A percentile compares a stretch with the other conserved stretches of the same genome.
Evolutionary conservation across 768 basidiomycete genomes (phyloP).

Genomic region (Collybia nuda): DNA sequence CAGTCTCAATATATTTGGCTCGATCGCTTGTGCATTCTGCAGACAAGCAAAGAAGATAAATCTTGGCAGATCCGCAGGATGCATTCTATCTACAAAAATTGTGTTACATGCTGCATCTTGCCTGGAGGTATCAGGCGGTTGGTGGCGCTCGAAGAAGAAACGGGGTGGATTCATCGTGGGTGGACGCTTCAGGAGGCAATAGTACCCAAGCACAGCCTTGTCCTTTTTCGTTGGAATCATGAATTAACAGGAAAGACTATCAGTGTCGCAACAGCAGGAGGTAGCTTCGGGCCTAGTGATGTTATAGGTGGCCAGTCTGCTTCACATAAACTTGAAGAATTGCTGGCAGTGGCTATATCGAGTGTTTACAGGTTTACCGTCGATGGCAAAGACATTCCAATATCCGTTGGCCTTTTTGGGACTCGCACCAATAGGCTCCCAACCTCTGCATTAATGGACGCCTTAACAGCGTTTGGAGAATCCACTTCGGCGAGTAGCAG

Average conservation of each 20-base stretch:
- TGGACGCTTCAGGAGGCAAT: constrained; percentile 2
- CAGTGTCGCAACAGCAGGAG: too few species aligned
- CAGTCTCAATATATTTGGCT: neutral
- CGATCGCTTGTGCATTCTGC: constrained; percentile 1
- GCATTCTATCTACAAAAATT: neutral
- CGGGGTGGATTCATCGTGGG: constrained; percentile 1
- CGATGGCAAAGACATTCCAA: too few species aligned
- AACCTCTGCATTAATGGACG: too few species aligned
- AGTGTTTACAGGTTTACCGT: too few species aligned
- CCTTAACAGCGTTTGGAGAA: too few species aligned
- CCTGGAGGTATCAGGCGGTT: constrained; percentile 1
- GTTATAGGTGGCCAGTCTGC: neutral
- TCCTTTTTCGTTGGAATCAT: neutral
- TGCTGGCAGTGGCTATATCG: too few species aligned
- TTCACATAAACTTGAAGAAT: too few species aligned
- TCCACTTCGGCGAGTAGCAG: too few species aligned
- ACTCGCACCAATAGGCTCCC: too few species aligned
- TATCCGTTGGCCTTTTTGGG: too few species aligned
- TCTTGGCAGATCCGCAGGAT: neutral
- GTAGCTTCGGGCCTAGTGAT: too few species aligned
- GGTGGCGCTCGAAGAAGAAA: neutral
- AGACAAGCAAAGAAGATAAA: neutral
- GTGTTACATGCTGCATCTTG: neutral
- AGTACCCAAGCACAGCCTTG: neutral
- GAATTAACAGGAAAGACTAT: neutral